A percentile compares a stretch with the other conserved stretches of the same genome.
Conservation (phyloP, 805 yeast species). For the Lipomyces chichibuensis region DNA sequence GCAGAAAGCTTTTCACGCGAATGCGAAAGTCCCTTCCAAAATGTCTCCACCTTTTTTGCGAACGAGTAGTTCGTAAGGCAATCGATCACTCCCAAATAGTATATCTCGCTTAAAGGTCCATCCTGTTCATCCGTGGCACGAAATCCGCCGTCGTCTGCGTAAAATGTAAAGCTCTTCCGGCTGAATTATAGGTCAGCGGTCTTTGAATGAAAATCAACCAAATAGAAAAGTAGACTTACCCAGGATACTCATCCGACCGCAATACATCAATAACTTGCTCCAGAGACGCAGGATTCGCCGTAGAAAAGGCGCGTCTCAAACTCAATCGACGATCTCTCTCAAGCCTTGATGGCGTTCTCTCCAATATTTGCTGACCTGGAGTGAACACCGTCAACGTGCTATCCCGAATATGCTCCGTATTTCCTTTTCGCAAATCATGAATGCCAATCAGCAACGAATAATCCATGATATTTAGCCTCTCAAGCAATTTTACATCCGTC, state of each 20-base stretch:
- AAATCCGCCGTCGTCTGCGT: conserved; percentile 83
- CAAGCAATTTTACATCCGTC: conserved; percentile 71
- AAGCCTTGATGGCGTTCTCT: conserved; percentile 27
- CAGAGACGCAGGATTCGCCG: conserved; percentile 13
- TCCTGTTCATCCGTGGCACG: conserved; percentile 67
- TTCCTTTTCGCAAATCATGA: conserved; percentile 71
- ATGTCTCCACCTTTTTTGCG: conserved; percentile 78
- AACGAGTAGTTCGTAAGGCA: conserved; percentile 77
- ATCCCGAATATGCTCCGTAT: conserved; percentile 48
- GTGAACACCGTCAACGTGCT: conserved; percentile 44
- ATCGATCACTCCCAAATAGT: conserved; percentile 92
- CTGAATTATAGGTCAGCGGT: conserved; percentile 35
- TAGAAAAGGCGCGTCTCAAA: conserved; percentile 29
- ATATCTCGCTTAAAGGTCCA: conserved; percentile 66
- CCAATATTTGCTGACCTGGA: conserved; percentile 39
- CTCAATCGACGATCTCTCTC: conserved; percentile 28
- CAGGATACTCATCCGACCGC: conserved; percentile 39
- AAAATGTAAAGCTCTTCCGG: conserved; percentile 56
- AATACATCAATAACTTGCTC: conserved; percentile 27
- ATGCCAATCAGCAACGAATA: conserved; percentile 87
- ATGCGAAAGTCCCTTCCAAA: conserved; percentile 75
- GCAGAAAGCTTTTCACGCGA: conserved; percentile 77
- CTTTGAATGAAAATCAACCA: conserved; percentile 30
- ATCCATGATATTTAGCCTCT: conserved; percentile 88
- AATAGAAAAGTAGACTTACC: conserved; percentile 22